These are phyloP conservation scores for Xylaria scruposa DNA, from an alignment of 495 filamentous ascomycete genomes.

Conservation along the genomic window DNA sequence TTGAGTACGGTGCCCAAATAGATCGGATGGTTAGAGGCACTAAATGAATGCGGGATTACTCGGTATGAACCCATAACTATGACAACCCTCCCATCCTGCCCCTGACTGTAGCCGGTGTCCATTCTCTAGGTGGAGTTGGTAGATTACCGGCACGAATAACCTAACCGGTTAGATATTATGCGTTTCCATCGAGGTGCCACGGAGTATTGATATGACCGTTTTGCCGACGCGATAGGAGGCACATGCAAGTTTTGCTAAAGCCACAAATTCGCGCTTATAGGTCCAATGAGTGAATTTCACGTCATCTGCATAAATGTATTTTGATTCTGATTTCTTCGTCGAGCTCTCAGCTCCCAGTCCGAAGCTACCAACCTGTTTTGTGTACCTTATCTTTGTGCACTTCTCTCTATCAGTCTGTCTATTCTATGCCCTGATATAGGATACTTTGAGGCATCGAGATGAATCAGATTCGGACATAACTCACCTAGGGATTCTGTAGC, in stretches of 20 bases:
- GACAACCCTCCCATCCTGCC: conserved; percentile 30
- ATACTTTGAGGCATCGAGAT: not conserved
- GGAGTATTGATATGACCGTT: not conserved
- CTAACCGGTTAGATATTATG: not conserved
- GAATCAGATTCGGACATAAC: not conserved
- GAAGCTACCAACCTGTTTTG: not conserved
- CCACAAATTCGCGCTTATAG: not conserved
- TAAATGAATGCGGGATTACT: conserved; percentile 17
- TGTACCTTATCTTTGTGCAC: not conserved
- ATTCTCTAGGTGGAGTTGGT: not conserved
- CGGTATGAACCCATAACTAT: conserved; percentile 60
- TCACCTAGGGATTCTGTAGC: too few species aligned
- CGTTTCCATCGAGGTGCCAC: not conserved
- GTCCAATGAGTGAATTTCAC: not conserved
- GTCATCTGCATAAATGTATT: not conserved
- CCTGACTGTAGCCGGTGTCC: not conserved
- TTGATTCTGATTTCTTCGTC: not conserved
- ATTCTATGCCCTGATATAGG: not conserved
- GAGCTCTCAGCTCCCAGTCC: not conserved
- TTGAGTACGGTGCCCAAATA: conserved; percentile 23
- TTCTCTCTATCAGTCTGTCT: not conserved
- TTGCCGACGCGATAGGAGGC: not conserved
- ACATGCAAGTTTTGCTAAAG: not conserved
- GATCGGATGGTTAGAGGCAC: conserved; percentile 22
- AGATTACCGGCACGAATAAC: not conserved